Evolutionary conservation across 2,329 filamentous ascomycete genomes (phyloP).

Genomic region (Bipolaris victoriae): DNA sequence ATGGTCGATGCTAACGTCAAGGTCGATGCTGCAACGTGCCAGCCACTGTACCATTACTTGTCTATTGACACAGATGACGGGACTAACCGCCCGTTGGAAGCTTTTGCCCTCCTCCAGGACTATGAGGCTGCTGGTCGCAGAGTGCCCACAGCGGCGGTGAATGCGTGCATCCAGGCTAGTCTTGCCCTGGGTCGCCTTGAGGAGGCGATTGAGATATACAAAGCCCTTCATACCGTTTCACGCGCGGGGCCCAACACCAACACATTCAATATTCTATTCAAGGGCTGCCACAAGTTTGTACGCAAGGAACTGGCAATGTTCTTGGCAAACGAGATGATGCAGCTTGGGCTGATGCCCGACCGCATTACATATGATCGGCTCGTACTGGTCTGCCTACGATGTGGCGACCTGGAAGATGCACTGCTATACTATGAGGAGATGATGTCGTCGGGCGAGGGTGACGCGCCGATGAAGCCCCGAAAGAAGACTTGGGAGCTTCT

Average conservation of each 20-base stretch:
- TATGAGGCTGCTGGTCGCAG: conserved; percentile 58
- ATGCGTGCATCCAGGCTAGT: conserved; percentile 61
- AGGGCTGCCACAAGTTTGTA: conserved; percentile 51
- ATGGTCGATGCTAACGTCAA: conserved; percentile 70
- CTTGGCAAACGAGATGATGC: conserved; percentile 66
- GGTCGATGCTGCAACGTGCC: conserved; percentile 65
- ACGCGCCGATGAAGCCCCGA: conserved; percentile 19
- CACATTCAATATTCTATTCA: conserved; percentile 68
- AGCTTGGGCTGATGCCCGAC: conserved; percentile 61
- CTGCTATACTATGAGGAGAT: conserved; percentile 60
- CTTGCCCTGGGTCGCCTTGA: conserved; percentile 54
- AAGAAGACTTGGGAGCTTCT: conserved; percentile 26
- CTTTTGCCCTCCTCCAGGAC: conserved; percentile 63
- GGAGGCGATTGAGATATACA: conserved; percentile 65
- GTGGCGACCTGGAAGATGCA: conserved; percentile 52
- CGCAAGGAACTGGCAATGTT: conserved; percentile 65
- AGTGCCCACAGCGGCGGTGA: conserved; percentile 60
- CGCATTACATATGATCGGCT: conserved; percentile 67
- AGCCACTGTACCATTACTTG: conserved; percentile 66
- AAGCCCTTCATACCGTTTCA: conserved; percentile 62
- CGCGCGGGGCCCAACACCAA: conserved; percentile 53
- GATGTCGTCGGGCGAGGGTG: conserved; percentile 29
- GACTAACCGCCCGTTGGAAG: conserved; percentile 55
- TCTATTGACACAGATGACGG: conserved; percentile 51
- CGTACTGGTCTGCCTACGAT: conserved; percentile 61